Percentiles rank a stretch among this genome's conserved stretches.
phyloP scores from a whole-genome alignment of 768 basidiomycete genomes.

The Cyclocybe cylindracea region DNA sequence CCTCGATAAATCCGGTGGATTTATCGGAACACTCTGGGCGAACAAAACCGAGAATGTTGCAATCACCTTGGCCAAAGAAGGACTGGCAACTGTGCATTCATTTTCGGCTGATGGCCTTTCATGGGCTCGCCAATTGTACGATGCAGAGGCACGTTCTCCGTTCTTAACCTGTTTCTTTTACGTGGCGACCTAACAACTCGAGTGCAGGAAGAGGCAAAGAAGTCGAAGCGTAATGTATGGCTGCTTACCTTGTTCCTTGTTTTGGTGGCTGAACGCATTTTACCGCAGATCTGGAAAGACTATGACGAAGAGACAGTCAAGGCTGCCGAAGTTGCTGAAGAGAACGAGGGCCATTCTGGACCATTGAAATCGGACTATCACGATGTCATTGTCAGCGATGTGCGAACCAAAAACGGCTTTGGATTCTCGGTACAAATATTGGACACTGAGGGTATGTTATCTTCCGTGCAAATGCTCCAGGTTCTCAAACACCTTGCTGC shows the following conservation, averaged over 20 bases:
- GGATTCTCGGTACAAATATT: slow-evolving; percentile 92
- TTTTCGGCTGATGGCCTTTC: slow-evolving; percentile 84
- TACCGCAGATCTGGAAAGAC: slow-evolving; percentile 77
- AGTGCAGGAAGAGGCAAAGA: slow-evolving; percentile 76
- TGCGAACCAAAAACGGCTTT: slow-evolving; percentile 73
- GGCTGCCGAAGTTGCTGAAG: slow-evolving; percentile 41
- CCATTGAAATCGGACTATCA: slow-evolving; percentile 83
- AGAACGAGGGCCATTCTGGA: slow-evolving; percentile 41
- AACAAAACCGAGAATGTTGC: slow-evolving; percentile 90
- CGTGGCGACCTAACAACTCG: not conserved
- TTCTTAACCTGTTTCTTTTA: not conserved
- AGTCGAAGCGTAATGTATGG: slow-evolving; percentile 73
- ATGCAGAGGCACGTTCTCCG: slow-evolving; percentile 67
- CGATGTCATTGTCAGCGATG: slow-evolving; percentile 90
- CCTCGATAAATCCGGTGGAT: slow-evolving; percentile 93
- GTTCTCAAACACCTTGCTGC: not conserved
- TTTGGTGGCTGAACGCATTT: not conserved
- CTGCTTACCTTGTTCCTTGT: not conserved
- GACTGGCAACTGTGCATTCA: slow-evolving; percentile 83
- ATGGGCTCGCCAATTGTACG: slow-evolving; percentile 78
- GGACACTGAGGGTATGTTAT: slow-evolving; percentile 70
- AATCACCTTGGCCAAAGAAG: slow-evolving; percentile 80
- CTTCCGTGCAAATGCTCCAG: not conserved
- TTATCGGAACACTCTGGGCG: slow-evolving; percentile 85
- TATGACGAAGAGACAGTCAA: slow-evolving; percentile 72